Evolutionary conservation across 139 green algal species (phyloP).

Genomic region (Volvox africanus): DNA sequence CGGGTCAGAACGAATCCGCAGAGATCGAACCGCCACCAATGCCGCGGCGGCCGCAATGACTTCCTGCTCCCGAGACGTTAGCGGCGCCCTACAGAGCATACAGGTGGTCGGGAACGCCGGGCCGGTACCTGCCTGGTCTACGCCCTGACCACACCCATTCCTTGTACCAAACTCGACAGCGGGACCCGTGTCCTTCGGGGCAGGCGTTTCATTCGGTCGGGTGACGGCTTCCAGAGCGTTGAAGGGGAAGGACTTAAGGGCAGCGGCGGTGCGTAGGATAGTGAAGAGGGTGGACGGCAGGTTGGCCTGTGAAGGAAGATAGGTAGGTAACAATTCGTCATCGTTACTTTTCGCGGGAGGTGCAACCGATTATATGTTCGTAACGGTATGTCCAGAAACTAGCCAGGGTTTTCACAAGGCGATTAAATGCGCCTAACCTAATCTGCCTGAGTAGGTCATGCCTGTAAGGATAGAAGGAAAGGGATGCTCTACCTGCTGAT

Average conservation of each 20-base stretch:
- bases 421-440: too few species aligned
- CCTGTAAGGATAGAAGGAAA: too few species aligned
- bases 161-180: neutral
- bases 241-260: conserved; percentile 70
- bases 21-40: too few species aligned
- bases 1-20: too few species aligned
- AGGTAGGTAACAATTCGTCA: too few species aligned
- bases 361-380: too few species aligned
- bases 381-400: too few species aligned
- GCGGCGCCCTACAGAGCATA: conserved; percentile 30
- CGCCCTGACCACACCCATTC: neutral
- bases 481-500: too few species aligned
- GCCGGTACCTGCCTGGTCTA: neutral
- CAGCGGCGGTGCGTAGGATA: conserved; percentile 65
- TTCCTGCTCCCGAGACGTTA: neutral
- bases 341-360: too few species aligned
- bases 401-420: too few species aligned
- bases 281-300: conserved; percentile 73
- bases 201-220: neutral
- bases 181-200: neutral
- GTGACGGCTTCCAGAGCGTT: conserved; percentile 35
- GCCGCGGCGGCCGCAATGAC: neutral
- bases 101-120: neutral
- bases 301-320: conserved; percentile 46
- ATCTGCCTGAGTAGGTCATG: too few species aligned